Percentiles rank a stretch among this genome's conserved stretches.
Conservation (phyloP, 2,329 filamentous ascomycete genomes). For the Pezicula radicicola region DNA sequence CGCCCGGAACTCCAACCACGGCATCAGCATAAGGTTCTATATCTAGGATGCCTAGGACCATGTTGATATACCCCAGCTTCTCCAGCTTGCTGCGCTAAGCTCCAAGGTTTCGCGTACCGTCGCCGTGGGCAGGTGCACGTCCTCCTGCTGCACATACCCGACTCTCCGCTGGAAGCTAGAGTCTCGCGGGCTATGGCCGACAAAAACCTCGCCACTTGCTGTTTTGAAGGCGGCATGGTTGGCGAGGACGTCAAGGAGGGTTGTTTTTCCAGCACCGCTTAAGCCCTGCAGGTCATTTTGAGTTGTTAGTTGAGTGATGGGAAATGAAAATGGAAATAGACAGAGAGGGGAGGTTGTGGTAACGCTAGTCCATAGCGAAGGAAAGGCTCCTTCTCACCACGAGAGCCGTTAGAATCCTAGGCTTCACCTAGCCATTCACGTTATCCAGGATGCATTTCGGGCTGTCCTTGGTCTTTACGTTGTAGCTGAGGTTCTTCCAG, state of each 20-base stretch:
- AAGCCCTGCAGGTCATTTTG: slow-evolving; percentile 44
- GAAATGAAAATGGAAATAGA: background rate
- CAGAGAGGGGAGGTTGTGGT: background rate
- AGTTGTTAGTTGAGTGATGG: background rate
- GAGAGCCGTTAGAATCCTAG: slow-evolving; percentile 62
- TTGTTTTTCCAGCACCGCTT: slow-evolving; percentile 83
- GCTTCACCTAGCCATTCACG: slow-evolving; percentile 75
- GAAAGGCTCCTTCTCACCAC: slow-evolving; percentile 37
- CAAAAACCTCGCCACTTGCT: slow-evolving; percentile 76
- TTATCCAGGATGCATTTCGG: slow-evolving; percentile 52
- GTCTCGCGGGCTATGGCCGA: slow-evolving; percentile 58
- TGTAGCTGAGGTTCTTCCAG: slow-evolving; percentile 55
- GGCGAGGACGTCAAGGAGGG: slow-evolving; percentile 79
- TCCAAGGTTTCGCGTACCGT: slow-evolving; percentile 84
- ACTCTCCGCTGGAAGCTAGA: slow-evolving; percentile 69
- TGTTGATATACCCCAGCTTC: slow-evolving; percentile 78
- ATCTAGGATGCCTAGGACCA: slow-evolving; percentile 60
- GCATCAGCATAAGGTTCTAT: slow-evolving; percentile 64
- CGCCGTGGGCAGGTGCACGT: slow-evolving; percentile 76
- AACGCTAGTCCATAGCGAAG: background rate
- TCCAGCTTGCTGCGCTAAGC: slow-evolving; percentile 73
- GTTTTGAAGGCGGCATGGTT: slow-evolving; percentile 85
- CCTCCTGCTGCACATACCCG: slow-evolving; percentile 86
- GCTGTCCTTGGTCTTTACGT: slow-evolving; percentile 43
- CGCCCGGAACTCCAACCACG: slow-evolving; percentile 59